Evolutionary conservation across 2,329 filamentous ascomycete species (phyloP).

Genomic region (Colletotrichum sp.): DNA sequence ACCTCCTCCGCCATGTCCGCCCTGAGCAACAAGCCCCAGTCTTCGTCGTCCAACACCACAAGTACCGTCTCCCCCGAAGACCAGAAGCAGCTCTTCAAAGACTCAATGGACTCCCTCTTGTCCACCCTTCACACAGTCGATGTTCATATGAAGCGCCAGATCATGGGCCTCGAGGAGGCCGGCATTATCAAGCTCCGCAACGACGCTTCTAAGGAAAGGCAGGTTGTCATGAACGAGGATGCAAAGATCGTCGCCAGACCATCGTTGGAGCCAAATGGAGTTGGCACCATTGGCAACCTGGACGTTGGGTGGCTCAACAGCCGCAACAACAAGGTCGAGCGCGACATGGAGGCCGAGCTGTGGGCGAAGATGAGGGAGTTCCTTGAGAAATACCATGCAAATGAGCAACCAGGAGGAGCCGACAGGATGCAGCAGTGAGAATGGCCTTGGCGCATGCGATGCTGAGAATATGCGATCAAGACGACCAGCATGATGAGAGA

Average conservation of each 20-base stretch:
- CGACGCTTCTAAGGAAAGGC: slow-evolving; percentile 26
- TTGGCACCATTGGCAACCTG: slow-evolving; percentile 63
- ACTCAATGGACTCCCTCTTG: slow-evolving; percentile 71
- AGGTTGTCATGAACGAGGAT: slow-evolving; percentile 25
- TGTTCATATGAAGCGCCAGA: slow-evolving; percentile 75
- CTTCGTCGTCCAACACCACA: slow-evolving; percentile 8
- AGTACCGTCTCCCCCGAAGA: not conserved
- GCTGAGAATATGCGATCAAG: not conserved
- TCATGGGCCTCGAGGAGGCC: slow-evolving; percentile 82
- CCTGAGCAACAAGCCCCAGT: slow-evolving; percentile 51
- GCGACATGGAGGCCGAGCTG: slow-evolving; percentile 83
- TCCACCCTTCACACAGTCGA: slow-evolving; percentile 75
- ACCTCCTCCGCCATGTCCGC: slow-evolving; percentile 51
- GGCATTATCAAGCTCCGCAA: slow-evolving; percentile 66
- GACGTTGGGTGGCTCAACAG: slow-evolving; percentile 93
- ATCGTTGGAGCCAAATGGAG: slow-evolving; percentile 58
- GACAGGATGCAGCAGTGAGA: slow-evolving; percentile 12
- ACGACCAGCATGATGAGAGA: not conserved
- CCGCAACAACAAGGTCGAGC: slow-evolving; percentile 79
- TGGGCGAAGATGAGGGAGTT: slow-evolving; percentile 57
- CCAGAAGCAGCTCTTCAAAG: slow-evolving; percentile 62
- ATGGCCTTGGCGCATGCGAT: rapidly evolving
- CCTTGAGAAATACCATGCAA: slow-evolving; percentile 32
- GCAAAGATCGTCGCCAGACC: slow-evolving; percentile 31
- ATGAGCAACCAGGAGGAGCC: not conserved